Conservation (phyloP, 371 early-diverging fungal species). For the Rhizopus stolonifer region DNA sequence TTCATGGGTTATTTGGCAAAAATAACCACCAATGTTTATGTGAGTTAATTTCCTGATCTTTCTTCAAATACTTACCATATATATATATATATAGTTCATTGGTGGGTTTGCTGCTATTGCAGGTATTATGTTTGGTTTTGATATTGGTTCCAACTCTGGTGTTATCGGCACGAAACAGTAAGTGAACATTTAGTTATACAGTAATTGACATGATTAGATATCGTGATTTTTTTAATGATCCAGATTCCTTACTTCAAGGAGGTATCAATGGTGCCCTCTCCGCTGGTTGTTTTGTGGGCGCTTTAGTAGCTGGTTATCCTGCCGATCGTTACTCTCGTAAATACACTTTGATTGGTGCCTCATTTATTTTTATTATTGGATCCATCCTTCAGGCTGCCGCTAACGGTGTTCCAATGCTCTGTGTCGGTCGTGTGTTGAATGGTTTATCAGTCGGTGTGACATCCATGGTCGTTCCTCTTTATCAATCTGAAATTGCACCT, state of each 20-base stretch:
- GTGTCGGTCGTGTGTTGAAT: conserved; percentile 39
- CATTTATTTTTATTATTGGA: conserved; percentile 37
- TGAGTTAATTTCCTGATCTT: conserved; percentile 8
- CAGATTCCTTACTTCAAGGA: conserved; percentile 52
- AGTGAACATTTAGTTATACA: conserved; percentile 5
- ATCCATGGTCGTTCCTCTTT: conserved; percentile 39
- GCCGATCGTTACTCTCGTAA: conserved; percentile 45
- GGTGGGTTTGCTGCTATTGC: conserved; percentile 59
- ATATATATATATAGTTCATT: conserved; percentile 34
- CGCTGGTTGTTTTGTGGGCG: conserved; percentile 45
- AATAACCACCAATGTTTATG: conserved; percentile 41
- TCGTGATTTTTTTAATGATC: conserved; percentile 55
- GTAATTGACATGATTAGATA: conserved; percentile 25
- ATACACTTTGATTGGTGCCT: conserved; percentile 36
- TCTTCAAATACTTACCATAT: not conserved
- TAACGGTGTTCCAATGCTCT: conserved; percentile 34
- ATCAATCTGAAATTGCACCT: conserved; percentile 70
- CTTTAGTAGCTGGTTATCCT: conserved; percentile 43
- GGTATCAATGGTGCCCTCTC: conserved; percentile 59
- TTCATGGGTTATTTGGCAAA: conserved; percentile 11
- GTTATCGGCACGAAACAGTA: conserved; percentile 54
- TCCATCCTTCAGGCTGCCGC: conserved; percentile 39
- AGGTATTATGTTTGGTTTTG: conserved; percentile 65
- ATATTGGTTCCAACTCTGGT: conserved; percentile 61
- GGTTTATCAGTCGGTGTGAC: conserved; percentile 49